These are phyloP conservation scores for Xylaria intraflava DNA, from an alignment of 495 filamentous ascomycete species.

Conservation along the genomic window DNA sequence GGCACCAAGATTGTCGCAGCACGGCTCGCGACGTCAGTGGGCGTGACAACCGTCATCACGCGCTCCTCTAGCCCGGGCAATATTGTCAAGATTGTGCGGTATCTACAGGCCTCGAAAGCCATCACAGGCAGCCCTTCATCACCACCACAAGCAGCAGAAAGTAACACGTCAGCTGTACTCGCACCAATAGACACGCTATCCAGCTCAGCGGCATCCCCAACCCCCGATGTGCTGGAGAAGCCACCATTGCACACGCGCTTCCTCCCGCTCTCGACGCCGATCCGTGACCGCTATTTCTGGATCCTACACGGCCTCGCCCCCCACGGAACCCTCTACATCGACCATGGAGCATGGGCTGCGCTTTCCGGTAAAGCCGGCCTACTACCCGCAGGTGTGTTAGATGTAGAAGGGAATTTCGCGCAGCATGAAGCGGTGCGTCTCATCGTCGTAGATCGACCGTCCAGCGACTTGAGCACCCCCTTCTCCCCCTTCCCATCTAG, in stretches of 20 bases:
- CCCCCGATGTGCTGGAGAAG: constrained; percentile 21
- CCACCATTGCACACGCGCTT: constrained; percentile 87
- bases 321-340: constrained; percentile 87
- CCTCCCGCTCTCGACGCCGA: constrained; percentile 75
- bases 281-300: constrained; percentile 94
- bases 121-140: constrained; percentile 18
- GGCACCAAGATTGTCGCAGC: constrained; percentile 95
- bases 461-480: not conserved
- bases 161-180: constrained; percentile 4
- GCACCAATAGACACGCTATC: constrained; percentile 25
- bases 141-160: not conserved
- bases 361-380: constrained; percentile 78
- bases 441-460: constrained; percentile 51
- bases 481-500: not conserved
- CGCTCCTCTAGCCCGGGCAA: constrained; percentile 89
- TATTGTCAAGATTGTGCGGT: constrained; percentile 75
- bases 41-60: constrained; percentile 93
- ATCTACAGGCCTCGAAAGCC: constrained; percentile 58
- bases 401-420: constrained; percentile 77
- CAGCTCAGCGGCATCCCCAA: constrained; percentile 30
- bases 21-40: constrained; percentile 85
- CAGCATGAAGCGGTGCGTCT: constrained; percentile 89
- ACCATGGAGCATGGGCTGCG: constrained; percentile 76
- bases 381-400: constrained; percentile 82
- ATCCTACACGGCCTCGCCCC: constrained; percentile 89